phyloP scores from a whole-genome alignment of 2,329 filamentous ascomycete species.

The Falciphora oryzae region DNA sequence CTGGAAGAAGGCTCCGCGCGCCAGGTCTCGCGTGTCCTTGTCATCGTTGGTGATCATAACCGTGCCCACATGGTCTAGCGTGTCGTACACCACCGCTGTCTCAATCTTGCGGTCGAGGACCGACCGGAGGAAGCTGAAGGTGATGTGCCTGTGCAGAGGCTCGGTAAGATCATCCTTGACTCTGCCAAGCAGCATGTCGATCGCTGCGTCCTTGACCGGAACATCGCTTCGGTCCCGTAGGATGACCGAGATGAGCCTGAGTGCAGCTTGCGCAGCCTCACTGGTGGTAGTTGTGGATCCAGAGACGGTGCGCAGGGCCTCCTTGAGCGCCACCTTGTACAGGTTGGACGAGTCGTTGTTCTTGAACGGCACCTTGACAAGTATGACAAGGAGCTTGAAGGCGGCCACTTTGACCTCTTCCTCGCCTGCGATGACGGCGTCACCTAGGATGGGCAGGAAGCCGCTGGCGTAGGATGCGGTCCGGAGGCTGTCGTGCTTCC shows the following conservation, averaged over 20 bases:
- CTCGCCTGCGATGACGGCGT: conserved; percentile 75
- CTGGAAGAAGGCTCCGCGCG: conserved; percentile 84
- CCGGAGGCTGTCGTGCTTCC: conserved; percentile 76
- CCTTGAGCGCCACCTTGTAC: conserved; percentile 73
- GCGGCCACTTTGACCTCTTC: conserved; percentile 90
- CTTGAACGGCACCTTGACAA: conserved; percentile 77
- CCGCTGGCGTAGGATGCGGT: conserved; percentile 75
- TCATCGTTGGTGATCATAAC: conserved; percentile 98
- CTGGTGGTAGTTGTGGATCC: conserved; percentile 71
- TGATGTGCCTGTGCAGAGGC: conserved; percentile 84
- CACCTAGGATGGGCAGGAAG: conserved; percentile 84
- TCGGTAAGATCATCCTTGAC: conserved; percentile 87
- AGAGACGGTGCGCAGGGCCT: conserved; percentile 77
- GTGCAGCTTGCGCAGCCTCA: conserved; percentile 77
- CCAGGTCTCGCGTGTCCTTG: conserved; percentile 77
- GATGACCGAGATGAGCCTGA: conserved; percentile 83
- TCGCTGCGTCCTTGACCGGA: conserved; percentile 69
- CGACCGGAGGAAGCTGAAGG: conserved; percentile 88
- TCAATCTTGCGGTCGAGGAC: conserved; percentile 81
- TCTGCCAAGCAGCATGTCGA: conserved; percentile 76
- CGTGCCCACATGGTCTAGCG: conserved; percentile 78
- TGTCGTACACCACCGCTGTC: conserved; percentile 84
- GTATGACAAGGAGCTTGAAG: conserved; percentile 75
- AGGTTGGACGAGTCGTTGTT: conserved; percentile 59
- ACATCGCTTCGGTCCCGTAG: conserved; percentile 75